These are phyloP conservation scores for Aureobasidium musti DNA, from an alignment of 2,329 filamentous ascomycete species.

Conservation along the genomic window DNA sequence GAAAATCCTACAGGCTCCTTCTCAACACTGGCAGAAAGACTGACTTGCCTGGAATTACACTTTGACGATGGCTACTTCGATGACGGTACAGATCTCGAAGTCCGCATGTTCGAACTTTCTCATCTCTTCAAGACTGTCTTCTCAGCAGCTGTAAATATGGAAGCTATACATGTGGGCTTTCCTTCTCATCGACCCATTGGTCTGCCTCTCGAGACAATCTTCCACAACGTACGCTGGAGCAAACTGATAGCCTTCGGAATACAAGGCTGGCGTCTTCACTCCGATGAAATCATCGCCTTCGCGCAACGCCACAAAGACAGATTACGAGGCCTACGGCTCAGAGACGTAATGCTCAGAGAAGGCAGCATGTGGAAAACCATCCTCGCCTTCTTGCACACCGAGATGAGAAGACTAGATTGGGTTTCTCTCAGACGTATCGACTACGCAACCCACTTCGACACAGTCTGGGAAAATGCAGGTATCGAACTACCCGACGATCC, in stretches of 20 bases:
- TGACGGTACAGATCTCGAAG: conserved; percentile 58
- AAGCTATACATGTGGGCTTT: conserved; percentile 66
- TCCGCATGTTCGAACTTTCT: conserved; percentile 60
- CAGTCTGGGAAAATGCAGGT: conserved; percentile 46
- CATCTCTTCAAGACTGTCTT: conserved; percentile 61
- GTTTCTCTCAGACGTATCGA: conserved; percentile 63
- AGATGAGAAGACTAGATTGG: conserved; percentile 61
- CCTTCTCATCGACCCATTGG: conserved; percentile 59
- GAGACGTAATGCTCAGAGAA: conserved; percentile 62
- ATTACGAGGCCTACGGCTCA: conserved; percentile 60
- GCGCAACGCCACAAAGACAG: conserved; percentile 58
- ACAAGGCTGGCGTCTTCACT: conserved; percentile 63
- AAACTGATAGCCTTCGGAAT: conserved; percentile 65
- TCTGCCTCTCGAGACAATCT: conserved; percentile 61
- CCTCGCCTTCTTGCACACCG: conserved; percentile 56
- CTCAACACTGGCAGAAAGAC: conserved; percentile 55
- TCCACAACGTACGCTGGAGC: conserved; percentile 63
- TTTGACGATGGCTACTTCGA: conserved; percentile 58
- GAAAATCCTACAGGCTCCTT: conserved; percentile 52
- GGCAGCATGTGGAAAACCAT: conserved; percentile 64
- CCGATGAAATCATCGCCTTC: conserved; percentile 62
- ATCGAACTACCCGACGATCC: conserved; percentile 54
- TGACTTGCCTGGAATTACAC: conserved; percentile 64
- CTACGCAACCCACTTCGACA: conserved; percentile 59
- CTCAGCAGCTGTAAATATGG: conserved; percentile 59